Conservation (phyloP, 169 alveolate genomes). For the Eimeria necatrix region DNA sequence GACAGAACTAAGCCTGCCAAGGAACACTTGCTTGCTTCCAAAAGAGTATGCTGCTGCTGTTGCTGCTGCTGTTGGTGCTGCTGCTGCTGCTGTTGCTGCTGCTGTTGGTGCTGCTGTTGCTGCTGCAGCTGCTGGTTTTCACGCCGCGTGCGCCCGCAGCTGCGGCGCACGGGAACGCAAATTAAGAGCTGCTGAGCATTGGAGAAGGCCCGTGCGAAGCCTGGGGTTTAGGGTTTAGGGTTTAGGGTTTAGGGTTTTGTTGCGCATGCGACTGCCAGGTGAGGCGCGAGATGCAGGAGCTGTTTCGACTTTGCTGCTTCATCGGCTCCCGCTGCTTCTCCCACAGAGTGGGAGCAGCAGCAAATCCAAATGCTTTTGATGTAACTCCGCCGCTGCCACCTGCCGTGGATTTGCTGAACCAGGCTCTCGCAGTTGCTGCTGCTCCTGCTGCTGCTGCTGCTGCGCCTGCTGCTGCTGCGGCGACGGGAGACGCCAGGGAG, state of each 20-base stretch:
- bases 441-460: not conserved
- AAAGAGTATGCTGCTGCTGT: not conserved
- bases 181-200: too few relatives aligned
- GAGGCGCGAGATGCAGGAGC: conserved; percentile 64
- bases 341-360: conserved; percentile 45
- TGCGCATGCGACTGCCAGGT: conserved; percentile 36
- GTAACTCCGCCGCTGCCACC: conserved; percentile 62
- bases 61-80: not conserved
- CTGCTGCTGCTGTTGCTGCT: too few relatives aligned
- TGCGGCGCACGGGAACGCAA: too few relatives aligned
- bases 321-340: conserved; percentile 33
- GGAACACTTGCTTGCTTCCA: conserved; percentile 51
- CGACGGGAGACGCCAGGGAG: not conserved
- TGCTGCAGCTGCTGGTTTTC: too few relatives aligned
- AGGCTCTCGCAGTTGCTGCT: conserved; percentile 33
- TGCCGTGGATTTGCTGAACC: conserved; percentile 41
- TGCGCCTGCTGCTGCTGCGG: not conserved
- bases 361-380: conserved; percentile 54
- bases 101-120: too few relatives aligned
- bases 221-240: too few relatives aligned
- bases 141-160: too few relatives aligned
- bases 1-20: conserved; percentile 66
- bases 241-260: too few relatives aligned
- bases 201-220: too few relatives aligned
- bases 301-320: conserved; percentile 30